Evolutionary conservation across 768 basidiomycete genomes (phyloP), one percentile per base, ranked within the genome.

Genomic region (Phanerochaete sordida): DNA sequence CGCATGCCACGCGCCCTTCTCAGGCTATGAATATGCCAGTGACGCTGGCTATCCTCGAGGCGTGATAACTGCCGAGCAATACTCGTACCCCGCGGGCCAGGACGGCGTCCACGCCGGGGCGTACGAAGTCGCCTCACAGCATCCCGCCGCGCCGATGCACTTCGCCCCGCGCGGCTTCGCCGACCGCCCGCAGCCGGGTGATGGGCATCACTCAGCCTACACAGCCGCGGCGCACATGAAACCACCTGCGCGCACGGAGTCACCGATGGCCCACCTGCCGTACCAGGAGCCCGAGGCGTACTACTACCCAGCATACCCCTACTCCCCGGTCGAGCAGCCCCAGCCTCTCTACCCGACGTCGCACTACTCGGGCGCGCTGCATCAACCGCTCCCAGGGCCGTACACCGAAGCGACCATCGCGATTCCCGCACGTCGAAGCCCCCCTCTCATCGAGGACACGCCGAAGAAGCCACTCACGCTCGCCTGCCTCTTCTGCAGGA

Each of bases 401-500:
- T 47, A 45, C 44, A 45, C 54, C 8, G 44, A 28, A 15, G 39
- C 60, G 26, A 43, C 39, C 11, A 61, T 61, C 33, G 43, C 55
- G 13, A 56, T 61, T 21, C 54, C 60, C 28, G 57, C 57, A 13
- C 58, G n/a, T 44, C 54, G 37, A 51, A 64, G 47, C 55, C 65
- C 59, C 35, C 64, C 64, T 48, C 62, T 63, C 64, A 62, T 59
- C 58, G 72, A 65, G 47, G 72, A 67, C 65, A 66, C 61, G 39
- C 69, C 71, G n/a, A 73, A 72, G 68, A 73, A 74, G 66, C 74
- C 75, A 27, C 65, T 72, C 21, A 74, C 72, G 31, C 70, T 76
- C n/a, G 75, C 75, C 11, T 76, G 75, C 61, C 72, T 68, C 59
- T 76, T 76, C 68, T 76, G 75, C 58, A 60, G 75, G 23, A 73